These are phyloP conservation scores for Uncinocarpus reesii DNA, from an alignment of 2,329 filamentous ascomycete species.

Conservation along the genomic window DNA sequence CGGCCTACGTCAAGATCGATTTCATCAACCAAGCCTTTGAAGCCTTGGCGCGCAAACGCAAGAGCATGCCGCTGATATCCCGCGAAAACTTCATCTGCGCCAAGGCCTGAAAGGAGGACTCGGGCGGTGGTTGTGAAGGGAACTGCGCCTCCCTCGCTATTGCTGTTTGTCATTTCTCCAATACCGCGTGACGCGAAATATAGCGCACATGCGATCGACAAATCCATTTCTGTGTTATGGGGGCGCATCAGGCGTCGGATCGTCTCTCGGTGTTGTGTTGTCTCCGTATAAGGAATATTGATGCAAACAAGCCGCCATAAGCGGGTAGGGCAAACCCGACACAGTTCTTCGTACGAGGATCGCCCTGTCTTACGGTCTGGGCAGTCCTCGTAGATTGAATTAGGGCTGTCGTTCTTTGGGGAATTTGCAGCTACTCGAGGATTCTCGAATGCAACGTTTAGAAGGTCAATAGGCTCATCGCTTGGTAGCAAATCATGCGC, in stretches of 20 bases:
- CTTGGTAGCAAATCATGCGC: conserved; percentile 63
- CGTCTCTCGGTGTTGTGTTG: conserved; percentile 54
- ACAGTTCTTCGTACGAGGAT: conserved; percentile 66
- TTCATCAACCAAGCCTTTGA: conserved; percentile 64
- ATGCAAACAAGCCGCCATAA: conserved; percentile 71
- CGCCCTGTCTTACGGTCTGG: conserved; percentile 84
- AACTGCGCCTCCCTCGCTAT: conserved; percentile 16
- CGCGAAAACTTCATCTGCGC: conserved; percentile 91
- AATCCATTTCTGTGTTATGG: conserved; percentile 97
- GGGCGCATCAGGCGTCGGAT: conserved; percentile 75
- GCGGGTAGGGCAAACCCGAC: conserved; percentile 56
- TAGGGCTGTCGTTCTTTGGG: conserved; percentile 29
- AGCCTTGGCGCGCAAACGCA: conserved; percentile 61
- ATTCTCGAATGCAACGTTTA: conserved; percentile 97
- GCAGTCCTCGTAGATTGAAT: conserved; percentile 62
- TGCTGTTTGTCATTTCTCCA: conserved; percentile 39
- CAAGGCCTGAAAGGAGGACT: conserved; percentile 81
- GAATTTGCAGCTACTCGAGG: conserved; percentile 55
- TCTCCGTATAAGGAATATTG: conserved; percentile 71
- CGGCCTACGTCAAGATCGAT: conserved; percentile 74
- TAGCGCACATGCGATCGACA: conserved; percentile 86
- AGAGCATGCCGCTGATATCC: conserved; percentile 78
- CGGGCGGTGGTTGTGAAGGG: conserved; percentile 61
- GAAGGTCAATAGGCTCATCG: conserved; percentile 64
- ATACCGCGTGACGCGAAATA: conserved; percentile 81